phyloP scores from a whole-genome alignment of 2,329 filamentous ascomycete species.

The Diaporthe aspalathi region DNA sequence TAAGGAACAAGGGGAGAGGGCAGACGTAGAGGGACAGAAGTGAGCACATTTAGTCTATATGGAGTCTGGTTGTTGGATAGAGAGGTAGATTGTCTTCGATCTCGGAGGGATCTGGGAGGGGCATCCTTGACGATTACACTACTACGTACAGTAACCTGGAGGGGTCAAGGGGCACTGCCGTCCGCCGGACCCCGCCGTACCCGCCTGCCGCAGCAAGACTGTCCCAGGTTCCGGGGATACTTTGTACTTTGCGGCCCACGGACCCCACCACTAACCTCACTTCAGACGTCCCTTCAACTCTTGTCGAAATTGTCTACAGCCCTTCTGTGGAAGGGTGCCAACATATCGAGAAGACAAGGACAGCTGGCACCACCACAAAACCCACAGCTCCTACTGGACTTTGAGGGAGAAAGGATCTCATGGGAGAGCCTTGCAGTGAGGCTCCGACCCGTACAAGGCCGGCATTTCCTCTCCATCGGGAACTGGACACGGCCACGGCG shows the following conservation, averaged over 20 bases:
- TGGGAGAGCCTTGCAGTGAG: background rate
- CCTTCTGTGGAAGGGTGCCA: no score
- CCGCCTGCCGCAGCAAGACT: background rate
- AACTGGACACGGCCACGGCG: background rate
- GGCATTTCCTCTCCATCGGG: background rate
- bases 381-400: background rate
- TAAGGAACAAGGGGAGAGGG: background rate
- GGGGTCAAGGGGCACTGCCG: constrained; percentile 23
- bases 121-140: constrained; percentile 14
- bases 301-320: background rate
- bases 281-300: background rate
- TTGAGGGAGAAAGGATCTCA: background rate
- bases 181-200: constrained; percentile 12
- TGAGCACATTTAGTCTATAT: constrained; percentile 16
- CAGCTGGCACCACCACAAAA: background rate
- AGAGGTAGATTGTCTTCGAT: constrained; percentile 5
- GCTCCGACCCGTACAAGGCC: background rate
- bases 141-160: constrained; percentile 1
- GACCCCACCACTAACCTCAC: background rate
- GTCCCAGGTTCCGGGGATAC: constrained; percentile 4
- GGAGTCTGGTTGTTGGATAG: constrained; percentile 12
- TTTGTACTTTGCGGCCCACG: background rate
- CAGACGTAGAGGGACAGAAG: background rate
- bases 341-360: background rate
- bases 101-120: constrained; percentile 23